phyloP scores from a whole-genome alignment of 2,329 filamentous ascomycete species.

The Pyrenochaeta sp. region DNA sequence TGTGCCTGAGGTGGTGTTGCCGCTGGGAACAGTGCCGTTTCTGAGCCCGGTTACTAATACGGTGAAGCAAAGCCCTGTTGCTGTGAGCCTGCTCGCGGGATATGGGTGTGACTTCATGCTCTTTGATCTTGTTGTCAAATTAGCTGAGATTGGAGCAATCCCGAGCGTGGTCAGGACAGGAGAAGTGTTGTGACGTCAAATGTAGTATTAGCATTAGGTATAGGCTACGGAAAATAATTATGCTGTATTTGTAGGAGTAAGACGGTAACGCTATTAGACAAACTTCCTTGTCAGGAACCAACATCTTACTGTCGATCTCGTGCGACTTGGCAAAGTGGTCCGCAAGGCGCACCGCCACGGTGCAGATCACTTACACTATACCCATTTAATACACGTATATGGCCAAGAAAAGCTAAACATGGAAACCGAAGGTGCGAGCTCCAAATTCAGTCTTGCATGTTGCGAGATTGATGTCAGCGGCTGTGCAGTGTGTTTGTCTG shows the following conservation, averaged over 20 bases:
- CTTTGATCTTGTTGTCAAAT: neutral
- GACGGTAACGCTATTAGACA: too few relatives aligned
- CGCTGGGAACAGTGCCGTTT: neutral
- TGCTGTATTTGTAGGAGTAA: too few relatives aligned
- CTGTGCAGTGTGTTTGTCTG: neutral
- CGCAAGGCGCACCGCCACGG: neutral
- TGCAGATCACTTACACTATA: neutral
- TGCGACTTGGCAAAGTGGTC: neutral
- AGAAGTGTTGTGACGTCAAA: neutral
- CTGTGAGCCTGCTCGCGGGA: neutral
- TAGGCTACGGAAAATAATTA: too few relatives aligned
- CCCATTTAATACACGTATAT: neutral
- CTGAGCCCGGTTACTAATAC: neutral
- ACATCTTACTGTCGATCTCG: neutral
- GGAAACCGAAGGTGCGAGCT: neutral
- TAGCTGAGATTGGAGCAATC: neutral
- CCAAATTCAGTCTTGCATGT: neutral
- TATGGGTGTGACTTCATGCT: neutral
- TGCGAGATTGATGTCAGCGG: conserved; percentile 1
- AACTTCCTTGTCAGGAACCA: neutral
- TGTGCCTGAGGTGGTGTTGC: neutral
- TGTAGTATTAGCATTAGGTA: too few relatives aligned
- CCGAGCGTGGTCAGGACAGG: neutral
- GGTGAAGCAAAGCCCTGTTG: neutral
- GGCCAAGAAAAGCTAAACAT: neutral